Percentiles rank a stretch among this genome's conserved stretches.
Evolutionary conservation across 2,329 filamentous ascomycete species (phyloP).

Genomic region (Botryotinia narcissicola): DNA sequence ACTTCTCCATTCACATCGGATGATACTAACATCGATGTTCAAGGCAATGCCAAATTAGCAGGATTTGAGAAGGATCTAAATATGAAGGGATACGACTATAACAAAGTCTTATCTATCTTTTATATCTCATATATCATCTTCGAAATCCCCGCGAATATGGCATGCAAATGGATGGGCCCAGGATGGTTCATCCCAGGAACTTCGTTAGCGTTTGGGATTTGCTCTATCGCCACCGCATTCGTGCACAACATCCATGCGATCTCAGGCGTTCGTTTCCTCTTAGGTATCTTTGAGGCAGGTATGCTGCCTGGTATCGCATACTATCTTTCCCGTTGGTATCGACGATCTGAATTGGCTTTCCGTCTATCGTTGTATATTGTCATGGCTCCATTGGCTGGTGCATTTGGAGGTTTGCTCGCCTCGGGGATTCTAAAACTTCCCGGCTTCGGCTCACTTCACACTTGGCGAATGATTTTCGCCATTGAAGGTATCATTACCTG

Average conservation of each 20-base stretch:
- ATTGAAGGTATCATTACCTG: slow-evolving; percentile 67
- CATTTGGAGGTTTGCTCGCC: slow-evolving; percentile 67
- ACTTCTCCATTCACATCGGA: neutral
- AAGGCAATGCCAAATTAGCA: slow-evolving; percentile 66
- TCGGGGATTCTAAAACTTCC: slow-evolving; percentile 62
- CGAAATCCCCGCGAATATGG: slow-evolving; percentile 64
- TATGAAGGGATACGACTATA: slow-evolving; percentile 65
- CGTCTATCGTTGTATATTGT: slow-evolving; percentile 67
- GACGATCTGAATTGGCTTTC: slow-evolving; percentile 65
- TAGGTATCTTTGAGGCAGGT: slow-evolving; percentile 69
- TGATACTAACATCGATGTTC: neutral
- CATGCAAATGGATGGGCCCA: slow-evolving; percentile 69
- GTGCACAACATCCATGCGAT: slow-evolving; percentile 49
- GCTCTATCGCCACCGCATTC: slow-evolving; percentile 64
- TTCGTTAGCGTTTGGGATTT: slow-evolving; percentile 61
- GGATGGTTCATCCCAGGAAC: slow-evolving; percentile 67
- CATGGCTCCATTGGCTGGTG: slow-evolving; percentile 67
- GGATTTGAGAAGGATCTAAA: slow-evolving; percentile 61
- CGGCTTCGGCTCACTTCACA: slow-evolving; percentile 48
- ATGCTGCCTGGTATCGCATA: slow-evolving; percentile 65
- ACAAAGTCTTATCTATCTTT: slow-evolving; percentile 64
- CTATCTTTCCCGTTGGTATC: slow-evolving; percentile 70
- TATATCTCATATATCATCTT: slow-evolving; percentile 73
- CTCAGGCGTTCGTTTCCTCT: slow-evolving; percentile 61
- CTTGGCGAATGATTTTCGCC: slow-evolving; percentile 70